These are phyloP conservation scores for Penicillium maclennaniae DNA, from an alignment of 495 filamentous ascomycete species.

Conservation along the genomic window DNA sequence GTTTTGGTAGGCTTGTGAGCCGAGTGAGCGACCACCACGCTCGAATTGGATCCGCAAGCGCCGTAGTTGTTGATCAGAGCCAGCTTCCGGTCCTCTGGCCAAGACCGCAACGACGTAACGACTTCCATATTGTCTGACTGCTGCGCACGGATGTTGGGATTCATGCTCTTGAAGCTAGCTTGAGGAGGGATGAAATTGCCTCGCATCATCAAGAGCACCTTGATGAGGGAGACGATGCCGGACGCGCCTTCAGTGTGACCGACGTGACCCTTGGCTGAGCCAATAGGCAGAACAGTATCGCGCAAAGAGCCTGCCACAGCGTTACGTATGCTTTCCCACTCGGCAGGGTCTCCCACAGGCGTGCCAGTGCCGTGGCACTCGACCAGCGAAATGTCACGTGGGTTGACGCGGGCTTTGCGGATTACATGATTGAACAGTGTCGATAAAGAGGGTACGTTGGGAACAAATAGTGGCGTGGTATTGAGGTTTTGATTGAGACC, in stretches of 20 bases:
- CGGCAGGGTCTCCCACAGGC: neutral
- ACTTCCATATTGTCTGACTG: constrained; percentile 35
- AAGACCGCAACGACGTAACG: constrained; percentile 9
- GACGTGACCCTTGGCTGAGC: constrained; percentile 42
- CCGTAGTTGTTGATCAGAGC: constrained; percentile 51
- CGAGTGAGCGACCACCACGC: constrained; percentile 32
- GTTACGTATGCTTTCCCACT: neutral
- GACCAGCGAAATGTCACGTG: constrained; percentile 20
- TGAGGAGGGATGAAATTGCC: constrained; percentile 31
- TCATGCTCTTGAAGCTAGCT: constrained; percentile 32
- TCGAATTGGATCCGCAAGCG: constrained; percentile 46
- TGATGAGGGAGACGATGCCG: constrained; percentile 43
- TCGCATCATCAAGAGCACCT: constrained; percentile 44
- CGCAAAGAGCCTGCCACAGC: neutral
- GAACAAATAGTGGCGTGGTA: constrained; percentile 58
- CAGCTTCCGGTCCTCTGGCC: constrained; percentile 13
- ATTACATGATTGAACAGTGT: constrained; percentile 20
- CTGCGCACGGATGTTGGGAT: constrained; percentile 36
- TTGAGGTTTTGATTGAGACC: constrained; percentile 59
- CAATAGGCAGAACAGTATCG: neutral
- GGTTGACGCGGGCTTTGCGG: constrained; percentile 2
- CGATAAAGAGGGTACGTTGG: constrained; percentile 26
- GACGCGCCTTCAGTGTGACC: constrained; percentile 47
- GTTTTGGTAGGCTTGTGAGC: too few species aligned
- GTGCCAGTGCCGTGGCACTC: constrained; percentile 23